These are phyloP conservation scores for Fusarium oligoseptatum DNA, from an alignment of 2,329 filamentous ascomycete species.

Conservation along the genomic window DNA sequence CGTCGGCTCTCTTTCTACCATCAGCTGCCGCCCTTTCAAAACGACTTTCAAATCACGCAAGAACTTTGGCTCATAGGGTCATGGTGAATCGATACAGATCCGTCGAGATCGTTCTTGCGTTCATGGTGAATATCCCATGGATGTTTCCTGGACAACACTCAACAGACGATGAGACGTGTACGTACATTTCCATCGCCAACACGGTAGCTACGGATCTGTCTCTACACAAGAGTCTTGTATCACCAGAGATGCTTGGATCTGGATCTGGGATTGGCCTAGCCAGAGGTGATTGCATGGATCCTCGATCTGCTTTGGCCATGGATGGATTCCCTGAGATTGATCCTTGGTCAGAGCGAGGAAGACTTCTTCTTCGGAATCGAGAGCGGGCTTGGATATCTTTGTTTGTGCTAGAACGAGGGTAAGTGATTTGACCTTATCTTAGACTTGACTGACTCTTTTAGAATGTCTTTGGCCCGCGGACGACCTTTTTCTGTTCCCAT, in stretches of 20 bases:
- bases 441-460: slow-evolving; percentile 7
- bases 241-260: slow-evolving; percentile 62
- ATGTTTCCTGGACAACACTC: slow-evolving; percentile 77
- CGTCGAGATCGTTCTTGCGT: slow-evolving; percentile 80
- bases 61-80: slow-evolving; percentile 71
- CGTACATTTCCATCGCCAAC: slow-evolving; percentile 77
- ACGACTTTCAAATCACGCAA: slow-evolving; percentile 74
- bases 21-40: slow-evolving; percentile 74
- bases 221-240: slow-evolving; percentile 76
- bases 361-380: slow-evolving; percentile 71
- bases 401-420: slow-evolving; percentile 80
- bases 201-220: slow-evolving; percentile 78
- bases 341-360: slow-evolving; percentile 69
- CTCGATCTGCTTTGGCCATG: slow-evolving; percentile 72
- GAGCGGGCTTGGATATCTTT: slow-evolving; percentile 79
- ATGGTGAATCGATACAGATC: slow-evolving; percentile 74
- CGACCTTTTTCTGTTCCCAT: slow-evolving; percentile 77
- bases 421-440: slow-evolving; percentile 21
- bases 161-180: slow-evolving; percentile 79
- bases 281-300: slow-evolving; percentile 77
- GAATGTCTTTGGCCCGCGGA: slow-evolving; percentile 77
- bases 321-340: slow-evolving; percentile 77
- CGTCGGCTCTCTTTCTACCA: slow-evolving; percentile 76
- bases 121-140: slow-evolving; percentile 83
- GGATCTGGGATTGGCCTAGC: slow-evolving; percentile 63